phyloP scores from a whole-genome alignment of 768 basidiomycete species.

The Termitomyces sp. region DNA sequence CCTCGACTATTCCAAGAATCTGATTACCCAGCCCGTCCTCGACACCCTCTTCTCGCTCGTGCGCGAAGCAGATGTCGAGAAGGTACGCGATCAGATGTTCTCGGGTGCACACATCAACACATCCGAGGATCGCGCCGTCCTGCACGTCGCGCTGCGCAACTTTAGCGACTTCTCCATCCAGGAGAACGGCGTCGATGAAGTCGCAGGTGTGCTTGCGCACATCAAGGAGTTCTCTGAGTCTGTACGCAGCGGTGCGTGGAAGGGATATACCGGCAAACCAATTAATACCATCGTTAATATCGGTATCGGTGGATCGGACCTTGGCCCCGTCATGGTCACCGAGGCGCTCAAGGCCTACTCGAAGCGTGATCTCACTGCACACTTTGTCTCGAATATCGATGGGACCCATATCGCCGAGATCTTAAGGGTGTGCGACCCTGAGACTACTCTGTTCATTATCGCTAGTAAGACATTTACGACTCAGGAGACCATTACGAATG shows the following conservation, averaged over 20 bases:
- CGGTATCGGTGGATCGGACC: conserved; percentile 96
- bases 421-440: conserved; percentile 72
- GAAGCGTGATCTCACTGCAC: conserved; percentile 78
- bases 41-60: conserved; percentile 72
- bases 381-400: conserved; percentile 98
- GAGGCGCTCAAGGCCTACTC: conserved; percentile 94
- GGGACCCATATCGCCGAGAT: conserved; percentile 96
- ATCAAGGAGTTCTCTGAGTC: conserved; percentile 87
- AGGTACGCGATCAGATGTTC: conserved; percentile 89
- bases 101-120: conserved; percentile 97
- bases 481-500: conserved; percentile 99
- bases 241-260: conserved; percentile 86
- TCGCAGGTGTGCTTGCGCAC: conserved; percentile 77
- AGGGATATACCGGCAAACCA: conserved; percentile 93
- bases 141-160: conserved; percentile 90
- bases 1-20: conserved; percentile 95
- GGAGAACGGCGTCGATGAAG: conserved; percentile 81
- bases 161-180: conserved; percentile 69
- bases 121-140: conserved; percentile 93
- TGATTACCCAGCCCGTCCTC: conserved; percentile 84
- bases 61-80: conserved; percentile 82
- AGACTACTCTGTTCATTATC: conserved; percentile 94
- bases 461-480: conserved; percentile 99
- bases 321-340: conserved; percentile 98
- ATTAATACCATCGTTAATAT: conserved; percentile 98